Conservation (phyloP, 352 stramenopile species). For the Pythium sp. region DNA sequence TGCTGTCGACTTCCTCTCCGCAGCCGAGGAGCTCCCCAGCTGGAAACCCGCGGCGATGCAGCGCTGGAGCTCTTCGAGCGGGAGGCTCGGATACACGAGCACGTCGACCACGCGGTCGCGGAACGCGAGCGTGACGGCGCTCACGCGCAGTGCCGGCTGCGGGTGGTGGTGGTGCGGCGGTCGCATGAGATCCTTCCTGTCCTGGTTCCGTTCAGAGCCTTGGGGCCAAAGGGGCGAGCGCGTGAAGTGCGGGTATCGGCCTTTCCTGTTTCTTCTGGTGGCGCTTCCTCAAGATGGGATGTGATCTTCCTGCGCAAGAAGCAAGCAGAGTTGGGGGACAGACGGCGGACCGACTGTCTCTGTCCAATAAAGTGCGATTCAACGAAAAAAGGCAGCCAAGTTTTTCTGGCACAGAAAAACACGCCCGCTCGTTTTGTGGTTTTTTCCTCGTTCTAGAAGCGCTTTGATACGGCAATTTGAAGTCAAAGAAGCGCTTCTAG, state of each 20-base stretch:
- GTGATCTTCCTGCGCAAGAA: constrained; percentile 9
- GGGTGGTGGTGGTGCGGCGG: neutral
- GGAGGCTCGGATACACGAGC: constrained; percentile 34
- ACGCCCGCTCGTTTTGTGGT: neutral
- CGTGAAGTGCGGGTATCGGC: neutral
- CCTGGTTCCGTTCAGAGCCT: neutral
- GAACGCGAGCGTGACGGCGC: constrained; percentile 37
- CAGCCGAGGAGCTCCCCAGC: constrained; percentile 5
- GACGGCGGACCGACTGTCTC: neutral
- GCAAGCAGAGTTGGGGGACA: neutral
- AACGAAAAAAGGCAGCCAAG: neutral
- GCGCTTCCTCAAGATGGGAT: constrained; percentile 16
- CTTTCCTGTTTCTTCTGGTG: constrained; percentile 4
- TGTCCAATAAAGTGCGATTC: constrained; percentile 3
- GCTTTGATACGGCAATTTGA: neutral
- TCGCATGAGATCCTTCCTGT: constrained; percentile 7
- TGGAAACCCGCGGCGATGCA: constrained; percentile 50
- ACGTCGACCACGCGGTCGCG: constrained; percentile 30
- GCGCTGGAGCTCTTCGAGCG: constrained; percentile 45
- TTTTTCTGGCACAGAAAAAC: neutral
- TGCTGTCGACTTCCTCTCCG: neutral
- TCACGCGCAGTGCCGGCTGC: constrained; percentile 22
- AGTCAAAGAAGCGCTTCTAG: neutral
- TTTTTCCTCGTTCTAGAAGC: neutral
- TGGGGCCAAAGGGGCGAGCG: neutral